phyloP scores from a whole-genome alignment of 495 filamentous ascomycete species.

The Penicillium coffeae region DNA sequence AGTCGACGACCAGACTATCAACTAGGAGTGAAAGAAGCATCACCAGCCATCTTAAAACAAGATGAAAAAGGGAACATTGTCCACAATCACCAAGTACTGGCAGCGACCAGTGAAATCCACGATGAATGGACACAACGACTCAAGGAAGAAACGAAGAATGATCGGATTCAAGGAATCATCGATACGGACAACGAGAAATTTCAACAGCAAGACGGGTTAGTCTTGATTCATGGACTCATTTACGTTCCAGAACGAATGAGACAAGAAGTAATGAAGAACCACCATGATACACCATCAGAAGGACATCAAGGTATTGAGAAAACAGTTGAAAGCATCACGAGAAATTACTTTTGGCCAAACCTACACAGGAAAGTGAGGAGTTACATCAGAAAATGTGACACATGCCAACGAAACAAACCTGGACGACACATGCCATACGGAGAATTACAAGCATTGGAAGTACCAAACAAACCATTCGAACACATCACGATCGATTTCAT shows the following conservation, averaged over 20 bases:
- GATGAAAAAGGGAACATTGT: not conserved
- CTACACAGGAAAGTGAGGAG: not conserved
- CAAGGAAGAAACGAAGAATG: not conserved
- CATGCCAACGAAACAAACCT: conserved; percentile 1
- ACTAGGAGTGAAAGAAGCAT: not conserved
- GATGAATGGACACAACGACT: not conserved
- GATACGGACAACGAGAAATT: too few species aligned
- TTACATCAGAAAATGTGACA: conserved; percentile 12
- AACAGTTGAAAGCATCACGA: conserved; percentile 7
- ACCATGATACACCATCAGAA: conserved; percentile 1
- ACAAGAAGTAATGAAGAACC: conserved; percentile 4
- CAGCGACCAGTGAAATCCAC: not conserved
- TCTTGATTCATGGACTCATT: not conserved
- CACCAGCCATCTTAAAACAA: not conserved
- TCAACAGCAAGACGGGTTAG: not conserved
- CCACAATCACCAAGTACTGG: not conserved
- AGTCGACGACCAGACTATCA: not conserved
- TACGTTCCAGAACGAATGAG: not conserved
- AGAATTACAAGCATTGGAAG: conserved; percentile 9
- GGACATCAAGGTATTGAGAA: conserved; percentile 4
- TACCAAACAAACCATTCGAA: conserved; percentile 1
- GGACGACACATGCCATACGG: not conserved
- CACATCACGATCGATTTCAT: conserved; percentile 26
- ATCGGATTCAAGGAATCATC: not conserved
- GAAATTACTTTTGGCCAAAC: conserved; percentile 5